A percentile compares a stretch with the other conserved stretches of the same genome.
phyloP scores from a whole-genome alignment of 306 rosid genomes.

The Ziziphus jujuba region DNA sequence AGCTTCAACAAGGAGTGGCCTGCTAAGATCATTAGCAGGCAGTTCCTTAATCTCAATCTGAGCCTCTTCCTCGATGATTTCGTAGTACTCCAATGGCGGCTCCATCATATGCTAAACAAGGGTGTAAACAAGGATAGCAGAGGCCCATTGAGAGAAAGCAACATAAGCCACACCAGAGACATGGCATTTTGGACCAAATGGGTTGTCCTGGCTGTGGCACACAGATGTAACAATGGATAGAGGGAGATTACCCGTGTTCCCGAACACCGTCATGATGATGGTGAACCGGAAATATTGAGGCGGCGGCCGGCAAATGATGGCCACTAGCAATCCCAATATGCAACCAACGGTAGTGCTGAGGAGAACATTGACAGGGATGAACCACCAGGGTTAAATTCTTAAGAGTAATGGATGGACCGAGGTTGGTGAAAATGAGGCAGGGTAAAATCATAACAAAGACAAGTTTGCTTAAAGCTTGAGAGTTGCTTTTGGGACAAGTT shows the following conservation, averaged over 20 bases:
- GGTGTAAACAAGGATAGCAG: slow-evolving; percentile 78
- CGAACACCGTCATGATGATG: slow-evolving; percentile 70
- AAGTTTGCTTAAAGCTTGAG: slow-evolving; percentile 70
- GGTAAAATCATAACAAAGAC: slow-evolving; percentile 83
- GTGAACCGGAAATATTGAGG: slow-evolving; percentile 60
- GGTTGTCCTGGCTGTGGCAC: slow-evolving; percentile 55
- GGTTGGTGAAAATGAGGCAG: slow-evolving; percentile 73
- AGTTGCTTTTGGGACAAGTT: slow-evolving; percentile 70
- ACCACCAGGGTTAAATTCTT: slow-evolving; percentile 66
- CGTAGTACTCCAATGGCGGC: slow-evolving; percentile 66
- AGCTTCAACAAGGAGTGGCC: slow-evolving; percentile 77
- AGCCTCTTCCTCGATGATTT: slow-evolving; percentile 52
- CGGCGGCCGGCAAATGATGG: slow-evolving; percentile 71
- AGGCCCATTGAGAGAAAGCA: slow-evolving; percentile 93
- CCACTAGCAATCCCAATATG: slow-evolving; percentile 61
- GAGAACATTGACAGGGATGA: slow-evolving; percentile 82
- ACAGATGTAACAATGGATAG: slow-evolving; percentile 74
- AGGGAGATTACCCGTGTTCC: slow-evolving; percentile 84
- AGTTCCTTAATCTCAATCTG: slow-evolving; percentile 43
- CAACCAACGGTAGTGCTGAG: slow-evolving; percentile 79
- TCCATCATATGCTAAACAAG: slow-evolving; percentile 97
- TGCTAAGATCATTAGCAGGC: slow-evolving; percentile 40
- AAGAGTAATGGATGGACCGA: slow-evolving; percentile 61
- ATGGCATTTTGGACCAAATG: slow-evolving; percentile 63
- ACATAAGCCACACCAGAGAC: too few species aligned